Evolutionary conservation across 805 yeast genomes (phyloP), one percentile per base, ranked within the genome.

Genomic region (Starmera pachycereana): DNA sequence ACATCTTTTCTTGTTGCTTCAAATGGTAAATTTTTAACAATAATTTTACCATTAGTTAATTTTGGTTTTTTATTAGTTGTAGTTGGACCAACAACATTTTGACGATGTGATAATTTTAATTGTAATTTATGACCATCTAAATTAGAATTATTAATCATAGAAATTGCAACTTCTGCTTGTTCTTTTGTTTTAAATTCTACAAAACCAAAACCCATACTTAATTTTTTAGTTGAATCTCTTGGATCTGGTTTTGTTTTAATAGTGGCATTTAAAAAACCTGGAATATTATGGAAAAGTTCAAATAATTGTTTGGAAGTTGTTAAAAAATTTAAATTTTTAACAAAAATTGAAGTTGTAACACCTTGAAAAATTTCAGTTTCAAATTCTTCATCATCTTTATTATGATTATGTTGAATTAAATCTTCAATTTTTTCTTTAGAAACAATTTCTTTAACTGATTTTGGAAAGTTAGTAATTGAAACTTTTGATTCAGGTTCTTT

Each of bases 131-230:
- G 98, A 2, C 96, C 97, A 57, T 86, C 95, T 41, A 92, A 69
- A 2, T 76, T 76, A 39, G 76, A 71, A 4, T 86, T 94, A 58
- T 89, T 85, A 66, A 87, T 63, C 0, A 81, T 71, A 29, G 69
- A 59, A 37, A 87, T 76, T 7, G 96, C 97, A 11, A 72, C 68
- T 33, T 74, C 69, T 0, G 98, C 98, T 52, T 82, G 78, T 32
- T 78, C 85, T 48, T 74, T 76, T 2, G 89, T 75, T 49, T 68
- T 76, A 61, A 87, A 92, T 62, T 92, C 98, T 12, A 76, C 96
- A 63, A 92, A 92, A 1, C 98, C 98, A 54, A 88, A 92, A 16
- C 98, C 98, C 98, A 92, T 92, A 51, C 96, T 87, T 44, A 78
- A 70, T n/a, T 69, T 63, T 42, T 73, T 73, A 10, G 79, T 81